Conservation (phyloP, 2,329 filamentous ascomycete genomes). For the Ophiostoma australiae region DNA sequence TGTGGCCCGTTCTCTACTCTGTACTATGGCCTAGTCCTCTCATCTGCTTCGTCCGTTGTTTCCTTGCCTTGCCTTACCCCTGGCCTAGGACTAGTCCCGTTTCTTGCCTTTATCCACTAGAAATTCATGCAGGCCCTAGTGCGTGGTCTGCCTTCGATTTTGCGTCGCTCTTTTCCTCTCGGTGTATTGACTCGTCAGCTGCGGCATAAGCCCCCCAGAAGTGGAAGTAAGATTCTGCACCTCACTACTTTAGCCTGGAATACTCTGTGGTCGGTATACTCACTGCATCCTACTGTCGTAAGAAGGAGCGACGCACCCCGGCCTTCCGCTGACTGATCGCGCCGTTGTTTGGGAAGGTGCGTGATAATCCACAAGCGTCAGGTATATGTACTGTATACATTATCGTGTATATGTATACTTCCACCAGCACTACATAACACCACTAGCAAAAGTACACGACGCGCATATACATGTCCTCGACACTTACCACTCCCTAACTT, state of each 20-base stretch:
- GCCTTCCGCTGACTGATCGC: background rate
- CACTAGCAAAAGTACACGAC: background rate
- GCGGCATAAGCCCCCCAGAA: background rate
- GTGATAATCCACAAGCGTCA: background rate
- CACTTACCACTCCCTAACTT: background rate
- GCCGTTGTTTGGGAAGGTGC: constrained; percentile 11
- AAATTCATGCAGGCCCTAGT: constrained; percentile 16
- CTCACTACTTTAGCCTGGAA: background rate
- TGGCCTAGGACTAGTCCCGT: constrained; percentile 22
- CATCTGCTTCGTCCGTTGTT: constrained; percentile 20
- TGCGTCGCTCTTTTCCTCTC: background rate
- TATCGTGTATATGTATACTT: background rate
- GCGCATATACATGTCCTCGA: background rate
- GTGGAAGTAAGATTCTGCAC: constrained; percentile 3
- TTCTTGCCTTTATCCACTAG: constrained; percentile 13
- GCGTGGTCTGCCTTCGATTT: constrained; percentile 14
- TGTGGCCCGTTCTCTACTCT: background rate
- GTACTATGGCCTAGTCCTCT: constrained; percentile 3
- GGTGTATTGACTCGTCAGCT: constrained; percentile 15
- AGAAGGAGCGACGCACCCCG: background rate
- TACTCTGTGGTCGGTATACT: background rate
- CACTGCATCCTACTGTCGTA: background rate
- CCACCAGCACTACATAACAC: too few relatives aligned
- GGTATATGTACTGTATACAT: background rate
- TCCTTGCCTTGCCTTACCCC: constrained; percentile 19